phyloP scores from a whole-genome alignment of 805 yeast species.

The Wickerhamiella vanderwaltii region DNA sequence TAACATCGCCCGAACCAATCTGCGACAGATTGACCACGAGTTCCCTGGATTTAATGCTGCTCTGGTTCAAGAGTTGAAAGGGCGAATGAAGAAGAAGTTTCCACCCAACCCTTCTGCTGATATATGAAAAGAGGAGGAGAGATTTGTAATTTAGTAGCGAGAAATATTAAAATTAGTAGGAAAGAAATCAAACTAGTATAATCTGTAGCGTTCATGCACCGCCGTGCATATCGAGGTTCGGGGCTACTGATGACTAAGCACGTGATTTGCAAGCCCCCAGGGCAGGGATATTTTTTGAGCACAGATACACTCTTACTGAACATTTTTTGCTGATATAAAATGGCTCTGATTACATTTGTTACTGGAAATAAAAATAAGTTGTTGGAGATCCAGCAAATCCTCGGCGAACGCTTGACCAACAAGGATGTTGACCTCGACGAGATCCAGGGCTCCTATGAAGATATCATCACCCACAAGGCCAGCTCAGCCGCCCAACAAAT shows the following conservation, averaged over 20 bases:
- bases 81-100: slow-evolving; percentile 4
- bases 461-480: slow-evolving; percentile 73
- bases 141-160: no score
- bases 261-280: no score
- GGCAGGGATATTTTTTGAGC: no score
- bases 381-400: slow-evolving; percentile 68
- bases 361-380: slow-evolving; percentile 86
- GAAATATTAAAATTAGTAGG: no score
- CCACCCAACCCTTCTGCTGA: no score
- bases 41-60: slow-evolving; percentile 60
- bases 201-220: no score
- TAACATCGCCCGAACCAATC: slow-evolving; percentile 30
- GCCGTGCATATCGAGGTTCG: no score
- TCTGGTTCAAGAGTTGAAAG: slow-evolving; percentile 47
- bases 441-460: slow-evolving; percentile 75
- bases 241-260: no score
- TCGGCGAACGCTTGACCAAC: slow-evolving; percentile 42
- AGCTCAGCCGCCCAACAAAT: slow-evolving; percentile 51
- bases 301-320: no score
- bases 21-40: slow-evolving; percentile 36
- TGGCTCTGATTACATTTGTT: slow-evolving; percentile 54
- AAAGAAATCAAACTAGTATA: no score
- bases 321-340: no score
- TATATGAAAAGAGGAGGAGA: no score
- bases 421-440: slow-evolving; percentile 72